These are phyloP conservation scores for Fraxinus paxiana DNA, from an alignment of 305 asterid species.

Conservation along the genomic window DNA sequence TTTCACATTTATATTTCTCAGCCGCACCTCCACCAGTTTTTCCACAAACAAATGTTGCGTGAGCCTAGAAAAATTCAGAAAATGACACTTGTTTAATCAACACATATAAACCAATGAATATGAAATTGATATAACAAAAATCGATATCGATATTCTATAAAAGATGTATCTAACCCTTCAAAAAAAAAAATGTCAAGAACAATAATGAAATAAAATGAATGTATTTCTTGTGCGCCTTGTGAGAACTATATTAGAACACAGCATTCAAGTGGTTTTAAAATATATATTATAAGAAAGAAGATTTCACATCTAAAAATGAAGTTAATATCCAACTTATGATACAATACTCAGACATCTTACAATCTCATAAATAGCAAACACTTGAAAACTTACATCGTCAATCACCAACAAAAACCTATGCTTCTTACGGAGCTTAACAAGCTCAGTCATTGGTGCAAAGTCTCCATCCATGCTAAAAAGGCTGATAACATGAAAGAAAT, in stretches of 20 bases:
- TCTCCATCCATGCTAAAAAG: slow-evolving; percentile 98
- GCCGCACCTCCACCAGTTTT: slow-evolving; percentile 89
- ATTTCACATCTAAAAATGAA: neutral
- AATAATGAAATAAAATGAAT: neutral
- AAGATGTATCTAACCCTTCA: neutral
- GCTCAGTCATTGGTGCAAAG: slow-evolving; percentile 82
- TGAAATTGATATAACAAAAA: neutral
- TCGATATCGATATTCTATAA: neutral
- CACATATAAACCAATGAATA: neutral
- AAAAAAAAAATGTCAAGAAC: neutral
- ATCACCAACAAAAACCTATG: slow-evolving; percentile 86
- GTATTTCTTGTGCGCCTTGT: neutral
- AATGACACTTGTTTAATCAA: slow-evolving; percentile 19
- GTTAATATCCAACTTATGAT: neutral
- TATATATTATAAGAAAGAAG: neutral
- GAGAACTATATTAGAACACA: neutral
- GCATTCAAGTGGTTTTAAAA: neutral
- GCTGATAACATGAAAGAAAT: slow-evolving; percentile 42
- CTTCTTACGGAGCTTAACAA: slow-evolving; percentile 74
- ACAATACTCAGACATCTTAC: slow-evolving; percentile 4
- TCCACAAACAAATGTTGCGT: slow-evolving; percentile 92
- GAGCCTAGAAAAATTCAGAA: slow-evolving; percentile 52
- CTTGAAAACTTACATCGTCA: slow-evolving; percentile 71
- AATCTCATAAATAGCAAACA: neutral
- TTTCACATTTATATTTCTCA: slow-evolving; percentile 72